phyloP scores from a whole-genome alignment of 768 basidiomycete species.

The Naganishia randhawae region DNA sequence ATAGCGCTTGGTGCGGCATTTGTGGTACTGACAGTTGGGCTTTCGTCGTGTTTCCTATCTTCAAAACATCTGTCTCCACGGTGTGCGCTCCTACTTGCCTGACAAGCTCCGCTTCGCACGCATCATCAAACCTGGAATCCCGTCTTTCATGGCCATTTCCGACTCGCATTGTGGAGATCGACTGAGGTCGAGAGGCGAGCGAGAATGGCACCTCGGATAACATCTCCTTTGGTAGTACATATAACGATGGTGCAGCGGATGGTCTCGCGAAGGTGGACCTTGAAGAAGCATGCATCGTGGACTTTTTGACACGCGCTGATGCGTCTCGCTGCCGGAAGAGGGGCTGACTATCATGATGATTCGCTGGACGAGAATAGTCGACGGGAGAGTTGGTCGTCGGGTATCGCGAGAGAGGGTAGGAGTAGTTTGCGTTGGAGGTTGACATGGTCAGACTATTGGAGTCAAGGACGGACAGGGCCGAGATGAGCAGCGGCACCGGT shows the following conservation, averaged over 20 bases:
- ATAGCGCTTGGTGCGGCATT: too few relatives aligned
- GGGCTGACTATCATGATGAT: not conserved
- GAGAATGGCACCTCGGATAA: not conserved
- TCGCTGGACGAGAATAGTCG: not conserved
- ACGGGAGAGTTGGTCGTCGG: not conserved
- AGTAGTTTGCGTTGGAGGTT: conserved; percentile 3
- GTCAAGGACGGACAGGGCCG: not conserved
- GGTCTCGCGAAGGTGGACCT: not conserved
- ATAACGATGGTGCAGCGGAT: not conserved
- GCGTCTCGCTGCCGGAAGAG: not conserved
- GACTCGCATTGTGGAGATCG: not conserved
- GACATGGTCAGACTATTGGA: not conserved
- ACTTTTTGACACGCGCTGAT: not conserved
- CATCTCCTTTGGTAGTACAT: not conserved
- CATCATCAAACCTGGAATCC: conserved; percentile 18
- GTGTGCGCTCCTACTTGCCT: not conserved
- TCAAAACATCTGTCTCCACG: not conserved
- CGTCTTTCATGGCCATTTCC: not conserved
- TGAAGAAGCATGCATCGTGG: not conserved
- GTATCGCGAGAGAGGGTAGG: conserved; percentile 7
- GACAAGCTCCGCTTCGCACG: not conserved
- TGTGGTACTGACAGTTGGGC: too few relatives aligned
- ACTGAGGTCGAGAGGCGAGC: not conserved
- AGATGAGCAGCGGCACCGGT: not conserved
- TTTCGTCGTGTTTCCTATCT: too few relatives aligned